Evolutionary conservation across 179 eudicot species (phyloP), one percentile per base, ranked within the genome.

Genomic region (Pouteria campechiana): DNA sequence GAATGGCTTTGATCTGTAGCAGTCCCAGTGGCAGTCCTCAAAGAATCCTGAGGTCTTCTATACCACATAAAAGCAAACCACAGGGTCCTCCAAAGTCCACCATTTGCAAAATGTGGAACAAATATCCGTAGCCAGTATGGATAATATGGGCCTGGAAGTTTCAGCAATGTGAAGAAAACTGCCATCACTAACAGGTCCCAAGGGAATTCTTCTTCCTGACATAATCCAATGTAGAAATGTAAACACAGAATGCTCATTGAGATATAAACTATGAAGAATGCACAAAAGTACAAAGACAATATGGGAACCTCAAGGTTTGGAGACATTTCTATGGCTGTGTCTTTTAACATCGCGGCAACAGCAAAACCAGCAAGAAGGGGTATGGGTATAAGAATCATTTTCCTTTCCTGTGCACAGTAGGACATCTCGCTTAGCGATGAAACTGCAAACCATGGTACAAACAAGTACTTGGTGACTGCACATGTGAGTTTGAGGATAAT

Each of bases 41-140:
- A n/a, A n/a, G 49, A n/a, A 43, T 46, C 46, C 30, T 41, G 17
- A 11, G 84, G 76, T 53, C 55, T 71, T 46, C 55, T 68, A 35
- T 68, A 70, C 85, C 82, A 75, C 34, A 60, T 20, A 52, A 70
- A 70, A 33, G 70, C 58, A 58, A 62, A 61, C 73, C 75, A 71
- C 19, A 81, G 48, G 32, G 75, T 71, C 58, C 83, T 69, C 69
- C 70, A 50, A 4, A 85, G 44, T 31, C 75, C 93, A 30, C 95
- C 95, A 60, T 85, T 85, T 32, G 93, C 88, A 32, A 85, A 57
- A 51, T 81, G 93, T 20, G 95, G 95, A 54, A 86, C 63, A 44
- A 74, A 58, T 34, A 86, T 53, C 11, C 96, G 85, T 5, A 82
- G 89, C 93, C 89, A 86, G 37, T 76, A 82, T 35, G 93, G 85